Evolutionary conservation across 164 flowering plant species (phyloP).

Genomic region (Vitis riparia): DNA sequence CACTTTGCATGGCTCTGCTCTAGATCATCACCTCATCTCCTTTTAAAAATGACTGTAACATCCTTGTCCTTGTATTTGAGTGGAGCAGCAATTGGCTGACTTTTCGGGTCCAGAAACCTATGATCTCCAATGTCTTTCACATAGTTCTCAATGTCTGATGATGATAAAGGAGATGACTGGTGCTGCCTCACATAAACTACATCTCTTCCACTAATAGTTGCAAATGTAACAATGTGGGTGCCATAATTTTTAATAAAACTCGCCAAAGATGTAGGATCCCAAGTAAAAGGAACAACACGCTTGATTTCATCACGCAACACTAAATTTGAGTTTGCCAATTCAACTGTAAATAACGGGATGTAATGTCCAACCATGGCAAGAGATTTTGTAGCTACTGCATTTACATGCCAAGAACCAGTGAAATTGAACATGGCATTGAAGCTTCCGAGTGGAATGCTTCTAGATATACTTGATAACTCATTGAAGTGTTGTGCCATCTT

Average conservation of each 20-base stretch:
- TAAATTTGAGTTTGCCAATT: conserved; percentile 47
- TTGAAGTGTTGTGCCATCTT: conserved; percentile 38
- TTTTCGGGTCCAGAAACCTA: conserved; percentile 62
- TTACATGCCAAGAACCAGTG: conserved; percentile 83
- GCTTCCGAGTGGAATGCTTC: conserved; percentile 81
- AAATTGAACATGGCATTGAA: conserved; percentile 97
- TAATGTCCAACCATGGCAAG: conserved; percentile 79
- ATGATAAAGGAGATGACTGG: conserved; percentile 79
- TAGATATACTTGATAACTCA: conserved; percentile 59
- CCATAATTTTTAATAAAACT: conserved; percentile 98
- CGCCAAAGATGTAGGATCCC: conserved; percentile 95
- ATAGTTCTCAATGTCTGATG: conserved; percentile 67
- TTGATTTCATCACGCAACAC: conserved; percentile 70
- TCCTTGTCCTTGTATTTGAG: conserved; percentile 91
- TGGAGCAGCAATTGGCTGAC: conserved; percentile 49
- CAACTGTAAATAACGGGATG: conserved; percentile 57
- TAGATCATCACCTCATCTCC: conserved; percentile 98
- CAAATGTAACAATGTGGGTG: conserved; percentile 89
- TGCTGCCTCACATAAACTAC: conserved; percentile 93
- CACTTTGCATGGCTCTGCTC: conserved; percentile 85
- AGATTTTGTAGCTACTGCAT: conserved; percentile 84
- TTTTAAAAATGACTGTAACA: conserved; percentile 94
- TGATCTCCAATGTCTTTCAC: conserved; percentile 80
- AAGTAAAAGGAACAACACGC: conserved; percentile 77
- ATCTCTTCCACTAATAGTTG: conserved; percentile 94